These are phyloP conservation scores for Plantago elongata DNA, from an alignment of 257 asterid genomes.

Conservation along the genomic window DNA sequence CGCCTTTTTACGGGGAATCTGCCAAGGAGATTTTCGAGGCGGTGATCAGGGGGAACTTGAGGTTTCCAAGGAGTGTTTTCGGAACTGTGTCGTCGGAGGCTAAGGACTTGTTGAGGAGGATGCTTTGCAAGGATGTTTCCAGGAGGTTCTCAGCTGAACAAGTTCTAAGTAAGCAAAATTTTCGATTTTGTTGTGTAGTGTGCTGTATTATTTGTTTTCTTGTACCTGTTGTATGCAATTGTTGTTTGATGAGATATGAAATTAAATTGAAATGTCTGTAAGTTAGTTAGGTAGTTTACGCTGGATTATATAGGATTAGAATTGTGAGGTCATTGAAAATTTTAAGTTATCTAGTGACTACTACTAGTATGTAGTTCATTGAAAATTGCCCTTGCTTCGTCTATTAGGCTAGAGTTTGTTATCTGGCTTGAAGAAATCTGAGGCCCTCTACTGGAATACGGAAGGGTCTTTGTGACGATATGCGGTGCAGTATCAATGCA, in stretches of 20 bases:
- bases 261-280: too few relatives aligned
- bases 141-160: constrained; percentile 73
- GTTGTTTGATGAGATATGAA: too few relatives aligned
- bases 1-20: constrained; percentile 77
- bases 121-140: constrained; percentile 62
- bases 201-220: too few relatives aligned
- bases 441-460: too few relatives aligned
- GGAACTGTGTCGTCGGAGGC: constrained; percentile 61
- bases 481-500: too few relatives aligned
- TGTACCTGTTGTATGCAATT: too few relatives aligned
- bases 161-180: constrained; percentile 55
- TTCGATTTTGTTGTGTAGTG: too few relatives aligned
- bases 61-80: constrained; percentile 66
- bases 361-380: too few relatives aligned
- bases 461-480: too few relatives aligned
- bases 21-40: constrained; percentile 74
- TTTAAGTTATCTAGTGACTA: background rate
- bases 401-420: too few relatives aligned
- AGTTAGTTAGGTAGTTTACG: background rate
- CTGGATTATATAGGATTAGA: background rate
- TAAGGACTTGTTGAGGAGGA: constrained; percentile 74
- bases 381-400: too few relatives aligned
- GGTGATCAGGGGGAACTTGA: constrained; percentile 59
- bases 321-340: background rate
- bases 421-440: too few relatives aligned